phyloP scores from a whole-genome alignment of 768 basidiomycete species.

The Boletus sp. region DNA sequence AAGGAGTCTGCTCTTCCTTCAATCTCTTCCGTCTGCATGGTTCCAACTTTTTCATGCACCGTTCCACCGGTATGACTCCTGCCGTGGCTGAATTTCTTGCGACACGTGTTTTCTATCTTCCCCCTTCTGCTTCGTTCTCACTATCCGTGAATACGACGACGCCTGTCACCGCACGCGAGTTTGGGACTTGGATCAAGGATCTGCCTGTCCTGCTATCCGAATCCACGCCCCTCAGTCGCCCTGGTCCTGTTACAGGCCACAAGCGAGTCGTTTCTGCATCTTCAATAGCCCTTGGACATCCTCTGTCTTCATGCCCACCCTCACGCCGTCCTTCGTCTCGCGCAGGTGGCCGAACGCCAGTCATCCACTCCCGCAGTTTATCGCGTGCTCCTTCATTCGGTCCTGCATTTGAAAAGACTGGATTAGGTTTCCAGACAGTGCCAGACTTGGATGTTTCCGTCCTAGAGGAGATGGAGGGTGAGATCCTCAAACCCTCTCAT shows the following conservation, averaged over 20 bases:
- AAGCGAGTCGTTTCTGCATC: constrained; percentile 57
- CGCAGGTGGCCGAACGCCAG: constrained; percentile 54
- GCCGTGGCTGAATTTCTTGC: constrained; percentile 88
- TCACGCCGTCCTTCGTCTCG: constrained; percentile 74
- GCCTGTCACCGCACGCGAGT: constrained; percentile 70
- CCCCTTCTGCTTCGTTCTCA: constrained; percentile 47
- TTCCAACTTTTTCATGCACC: constrained; percentile 80
- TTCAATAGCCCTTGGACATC: constrained; percentile 59
- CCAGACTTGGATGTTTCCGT: constrained; percentile 44
- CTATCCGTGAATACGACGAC: constrained; percentile 24
- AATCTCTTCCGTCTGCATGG: constrained; percentile 75
- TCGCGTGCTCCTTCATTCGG: constrained; percentile 65
- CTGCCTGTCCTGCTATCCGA: constrained; percentile 71
- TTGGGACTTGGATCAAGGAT: constrained; percentile 82
- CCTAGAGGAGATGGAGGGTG: constrained; percentile 43
- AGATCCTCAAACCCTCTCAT: constrained; percentile 22
- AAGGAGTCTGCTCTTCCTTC: constrained; percentile 80
- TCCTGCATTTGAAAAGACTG: constrained; percentile 42
- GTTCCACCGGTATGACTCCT: constrained; percentile 87
- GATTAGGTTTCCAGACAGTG: constrained; percentile 48
- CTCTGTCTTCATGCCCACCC: constrained; percentile 59
- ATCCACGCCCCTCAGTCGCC: constrained; percentile 29
- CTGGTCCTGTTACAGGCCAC: constrained; percentile 42
- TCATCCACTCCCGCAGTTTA: constrained; percentile 51
- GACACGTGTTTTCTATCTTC: constrained; percentile 78